These are phyloP conservation scores for Prunus mongolica DNA, from an alignment of 306 rosid species.

Conservation along the genomic window DNA sequence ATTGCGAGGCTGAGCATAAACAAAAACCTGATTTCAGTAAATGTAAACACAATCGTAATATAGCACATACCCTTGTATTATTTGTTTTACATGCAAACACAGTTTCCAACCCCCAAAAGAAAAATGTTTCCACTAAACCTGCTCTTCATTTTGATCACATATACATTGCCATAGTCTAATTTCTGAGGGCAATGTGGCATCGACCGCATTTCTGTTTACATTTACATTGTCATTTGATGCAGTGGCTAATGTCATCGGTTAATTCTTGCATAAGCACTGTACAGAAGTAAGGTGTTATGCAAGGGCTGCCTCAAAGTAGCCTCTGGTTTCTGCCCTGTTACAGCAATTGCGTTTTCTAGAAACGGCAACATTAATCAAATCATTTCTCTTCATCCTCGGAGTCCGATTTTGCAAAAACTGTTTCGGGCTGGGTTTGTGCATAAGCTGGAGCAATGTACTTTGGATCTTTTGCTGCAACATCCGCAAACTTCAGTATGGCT, in stretches of 20 bases:
- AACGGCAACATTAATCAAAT: slow-evolving; percentile 15
- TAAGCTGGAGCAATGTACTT: slow-evolving; percentile 97
- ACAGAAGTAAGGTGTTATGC: neutral
- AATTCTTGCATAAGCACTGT: neutral
- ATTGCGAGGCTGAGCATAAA: too few species aligned
- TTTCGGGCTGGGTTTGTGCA: slow-evolving; percentile 85
- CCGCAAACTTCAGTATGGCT: slow-evolving; percentile 93
- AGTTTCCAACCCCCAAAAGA: neutral
- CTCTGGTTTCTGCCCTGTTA: neutral
- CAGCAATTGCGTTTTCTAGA: neutral
- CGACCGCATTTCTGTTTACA: neutral
- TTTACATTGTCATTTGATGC: too few species aligned
- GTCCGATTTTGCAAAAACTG: slow-evolving; percentile 82
- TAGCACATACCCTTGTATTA: too few species aligned
- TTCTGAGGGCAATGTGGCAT: neutral
- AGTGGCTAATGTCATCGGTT: too few species aligned
- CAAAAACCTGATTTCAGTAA: neutral
- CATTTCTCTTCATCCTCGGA: slow-evolving; percentile 92
- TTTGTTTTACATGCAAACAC: too few species aligned
- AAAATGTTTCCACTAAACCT: neutral
- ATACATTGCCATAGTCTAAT: neutral
- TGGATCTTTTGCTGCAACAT: slow-evolving; percentile 80
- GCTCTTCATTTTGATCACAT: neutral
- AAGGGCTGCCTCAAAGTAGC: neutral
- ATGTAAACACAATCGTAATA: neutral